Conservation (phyloP, 2,329 filamentous ascomycete species). For the Ophiostoma tasmaniense region DNA sequence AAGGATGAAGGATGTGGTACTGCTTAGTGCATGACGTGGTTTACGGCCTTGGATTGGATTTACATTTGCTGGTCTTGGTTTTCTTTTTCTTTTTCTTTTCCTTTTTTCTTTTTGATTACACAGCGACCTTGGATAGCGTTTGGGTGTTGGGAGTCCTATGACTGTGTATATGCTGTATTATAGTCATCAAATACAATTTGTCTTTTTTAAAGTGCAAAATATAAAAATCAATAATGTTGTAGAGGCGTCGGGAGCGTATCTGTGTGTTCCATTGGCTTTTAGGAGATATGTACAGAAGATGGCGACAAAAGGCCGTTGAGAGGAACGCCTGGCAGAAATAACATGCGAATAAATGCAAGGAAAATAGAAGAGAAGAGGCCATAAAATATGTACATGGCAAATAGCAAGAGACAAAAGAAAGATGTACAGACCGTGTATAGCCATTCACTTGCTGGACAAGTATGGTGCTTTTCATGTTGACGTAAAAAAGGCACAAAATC, state of each 20-base stretch:
- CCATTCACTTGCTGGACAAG: background rate
- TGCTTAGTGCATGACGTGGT: background rate
- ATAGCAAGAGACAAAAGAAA: background rate
- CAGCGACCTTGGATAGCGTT: background rate
- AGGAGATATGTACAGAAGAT: background rate
- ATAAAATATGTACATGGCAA: background rate
- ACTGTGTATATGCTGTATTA: background rate
- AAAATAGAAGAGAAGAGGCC: background rate
- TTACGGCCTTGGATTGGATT: background rate
- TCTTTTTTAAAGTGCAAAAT: background rate
- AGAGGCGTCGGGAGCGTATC: background rate
- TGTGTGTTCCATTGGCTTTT: background rate
- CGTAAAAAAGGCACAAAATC: no score
- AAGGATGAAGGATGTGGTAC: background rate
- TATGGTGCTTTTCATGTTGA: background rate
- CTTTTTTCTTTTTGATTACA: background rate
- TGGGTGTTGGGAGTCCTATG: background rate
- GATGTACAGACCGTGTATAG: background rate
- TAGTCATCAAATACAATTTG: background rate
- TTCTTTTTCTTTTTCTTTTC: background rate
- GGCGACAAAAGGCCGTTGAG: no score
- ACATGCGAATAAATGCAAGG: no score
- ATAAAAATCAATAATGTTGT: background rate
- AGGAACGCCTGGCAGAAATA: background rate
- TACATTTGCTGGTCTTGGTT: background rate